phyloP scores from a whole-genome alignment of 495 filamentous ascomycete genomes.

The Opeltia flavorubescens region DNA sequence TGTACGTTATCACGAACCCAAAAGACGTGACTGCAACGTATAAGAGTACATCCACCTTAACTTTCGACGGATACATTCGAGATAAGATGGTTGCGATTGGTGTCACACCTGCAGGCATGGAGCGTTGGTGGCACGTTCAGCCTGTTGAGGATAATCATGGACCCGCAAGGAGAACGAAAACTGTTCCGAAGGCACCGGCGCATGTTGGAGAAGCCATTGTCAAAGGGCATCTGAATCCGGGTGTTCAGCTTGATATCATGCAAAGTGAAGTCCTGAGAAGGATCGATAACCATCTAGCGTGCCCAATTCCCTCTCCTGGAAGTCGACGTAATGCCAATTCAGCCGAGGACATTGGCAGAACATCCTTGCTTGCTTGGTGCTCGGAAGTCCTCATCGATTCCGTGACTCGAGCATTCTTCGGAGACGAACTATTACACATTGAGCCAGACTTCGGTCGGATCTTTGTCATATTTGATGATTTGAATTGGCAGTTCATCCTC shows the following conservation, averaged over 20 bases:
- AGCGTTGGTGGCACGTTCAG: background rate
- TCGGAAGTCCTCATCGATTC: conserved; percentile 13
- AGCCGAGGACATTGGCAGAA: background rate
- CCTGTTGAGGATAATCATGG: background rate
- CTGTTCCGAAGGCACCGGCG: too few relatives aligned
- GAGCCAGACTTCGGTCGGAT: conserved; percentile 11
- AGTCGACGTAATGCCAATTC: too few relatives aligned
- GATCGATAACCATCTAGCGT: too few relatives aligned
- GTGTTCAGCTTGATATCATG: too few relatives aligned
- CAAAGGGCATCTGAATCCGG: too few relatives aligned
- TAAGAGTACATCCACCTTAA: background rate
- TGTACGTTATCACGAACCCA: conserved; percentile 8
- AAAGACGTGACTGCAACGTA: conserved; percentile 7
- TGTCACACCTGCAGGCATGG: background rate
- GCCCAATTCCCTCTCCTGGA: too few relatives aligned
- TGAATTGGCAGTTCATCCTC: conserved; percentile 17
- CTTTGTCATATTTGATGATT: conserved; percentile 16
- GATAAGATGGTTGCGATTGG: conserved; percentile 3
- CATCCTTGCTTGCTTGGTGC: conserved; percentile 5
- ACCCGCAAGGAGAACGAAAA: too few relatives aligned
- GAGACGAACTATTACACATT: conserved; percentile 13
- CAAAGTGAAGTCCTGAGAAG: too few relatives aligned
- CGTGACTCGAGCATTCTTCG: conserved; percentile 16
- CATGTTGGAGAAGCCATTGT: too few relatives aligned
- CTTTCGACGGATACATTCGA: conserved; percentile 7